Conservation (phyloP, 306 rosid genomes). For the Aeschynomene evenia region DNA sequence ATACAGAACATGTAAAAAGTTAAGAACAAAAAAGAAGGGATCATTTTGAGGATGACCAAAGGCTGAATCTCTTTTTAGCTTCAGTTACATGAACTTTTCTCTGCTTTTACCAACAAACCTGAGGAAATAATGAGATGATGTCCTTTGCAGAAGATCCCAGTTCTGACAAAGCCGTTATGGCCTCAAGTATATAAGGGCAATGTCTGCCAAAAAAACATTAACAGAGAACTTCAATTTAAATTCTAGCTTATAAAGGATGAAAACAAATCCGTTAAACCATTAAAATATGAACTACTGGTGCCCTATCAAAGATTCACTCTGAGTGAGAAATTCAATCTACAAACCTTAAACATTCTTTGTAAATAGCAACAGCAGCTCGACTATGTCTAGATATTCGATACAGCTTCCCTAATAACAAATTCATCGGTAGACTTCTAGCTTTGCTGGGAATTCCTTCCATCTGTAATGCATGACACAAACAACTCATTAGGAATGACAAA, state of each 20-base stretch:
- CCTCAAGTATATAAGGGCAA: slow-evolving; percentile 85
- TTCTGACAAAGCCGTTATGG: slow-evolving; percentile 83
- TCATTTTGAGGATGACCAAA: not conserved
- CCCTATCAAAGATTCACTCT: slow-evolving; percentile 25
- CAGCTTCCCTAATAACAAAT: slow-evolving; percentile 85
- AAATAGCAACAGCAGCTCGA: slow-evolving; percentile 83
- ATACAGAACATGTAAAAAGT: slow-evolving; percentile 1
- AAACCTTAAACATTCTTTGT: slow-evolving; percentile 96
- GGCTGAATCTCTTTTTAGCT: slow-evolving; percentile 16
- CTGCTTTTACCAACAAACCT: slow-evolving; percentile 57
- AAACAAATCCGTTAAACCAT: not conserved
- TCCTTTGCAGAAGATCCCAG: slow-evolving; percentile 77
- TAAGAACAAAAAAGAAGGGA: not conserved
- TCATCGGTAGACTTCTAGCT: slow-evolving; percentile 84
- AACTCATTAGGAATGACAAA: slow-evolving; percentile 20
- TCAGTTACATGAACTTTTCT: slow-evolving; percentile 13
- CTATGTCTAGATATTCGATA: slow-evolving; percentile 79
- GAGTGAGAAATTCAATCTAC: slow-evolving; percentile 24
- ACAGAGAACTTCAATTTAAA: slow-evolving; percentile 25
- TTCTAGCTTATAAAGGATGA: not conserved
- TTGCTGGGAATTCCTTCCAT: slow-evolving; percentile 93
- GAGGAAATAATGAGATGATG: slow-evolving; percentile 86
- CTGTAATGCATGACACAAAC: slow-evolving; percentile 47
- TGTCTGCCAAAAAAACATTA: slow-evolving; percentile 56
- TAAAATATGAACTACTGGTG: not conserved